Evolutionary conservation across 305 asterid species (phyloP).

Genomic region (Vinca major): DNA sequence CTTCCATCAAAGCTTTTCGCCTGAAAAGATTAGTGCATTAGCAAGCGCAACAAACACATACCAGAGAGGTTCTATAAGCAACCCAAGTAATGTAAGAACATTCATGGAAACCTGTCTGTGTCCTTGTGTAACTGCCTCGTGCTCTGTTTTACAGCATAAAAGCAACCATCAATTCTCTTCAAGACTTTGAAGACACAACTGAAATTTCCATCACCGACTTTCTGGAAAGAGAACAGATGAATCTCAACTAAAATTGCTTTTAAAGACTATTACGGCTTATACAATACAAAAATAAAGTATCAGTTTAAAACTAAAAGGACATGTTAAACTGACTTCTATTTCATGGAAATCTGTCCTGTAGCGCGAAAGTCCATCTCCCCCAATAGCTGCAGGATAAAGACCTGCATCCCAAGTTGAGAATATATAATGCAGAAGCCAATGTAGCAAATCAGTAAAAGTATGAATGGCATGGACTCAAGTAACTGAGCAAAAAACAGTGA

Average conservation of each 20-base stretch:
- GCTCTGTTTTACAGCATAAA: conserved; percentile 85
- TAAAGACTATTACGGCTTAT: neutral
- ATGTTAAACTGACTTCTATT: conserved; percentile 49
- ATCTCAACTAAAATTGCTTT: conserved; percentile 7
- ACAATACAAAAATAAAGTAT: neutral
- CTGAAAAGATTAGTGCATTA: conserved; percentile 31
- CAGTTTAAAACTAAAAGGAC: neutral
- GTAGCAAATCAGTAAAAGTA: conserved; percentile 1
- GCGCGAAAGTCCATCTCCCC: conserved; percentile 78
- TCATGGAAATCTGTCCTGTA: conserved; percentile 92
- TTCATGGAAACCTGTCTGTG: conserved; percentile 48
- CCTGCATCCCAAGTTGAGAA: conserved; percentile 32
- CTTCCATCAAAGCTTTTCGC: conserved; percentile 94
- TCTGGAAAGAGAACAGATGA: conserved; percentile 34
- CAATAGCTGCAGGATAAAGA: conserved; percentile 38
- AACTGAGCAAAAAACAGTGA: neutral
- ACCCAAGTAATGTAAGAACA: conserved; percentile 5
- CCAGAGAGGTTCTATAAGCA: neutral
- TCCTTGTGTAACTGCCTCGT: conserved; percentile 57
- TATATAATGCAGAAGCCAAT: neutral
- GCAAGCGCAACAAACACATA: conserved; percentile 14
- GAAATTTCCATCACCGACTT: conserved; percentile 88
- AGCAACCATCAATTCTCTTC: conserved; percentile 86
- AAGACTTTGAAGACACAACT: conserved; percentile 72
- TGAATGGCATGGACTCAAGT: neutral